Evolutionary conservation across 2,329 filamentous ascomycete species (phyloP), one percentile per base, ranked within the genome.

Genomic region (Nectriaceae sp.): DNA sequence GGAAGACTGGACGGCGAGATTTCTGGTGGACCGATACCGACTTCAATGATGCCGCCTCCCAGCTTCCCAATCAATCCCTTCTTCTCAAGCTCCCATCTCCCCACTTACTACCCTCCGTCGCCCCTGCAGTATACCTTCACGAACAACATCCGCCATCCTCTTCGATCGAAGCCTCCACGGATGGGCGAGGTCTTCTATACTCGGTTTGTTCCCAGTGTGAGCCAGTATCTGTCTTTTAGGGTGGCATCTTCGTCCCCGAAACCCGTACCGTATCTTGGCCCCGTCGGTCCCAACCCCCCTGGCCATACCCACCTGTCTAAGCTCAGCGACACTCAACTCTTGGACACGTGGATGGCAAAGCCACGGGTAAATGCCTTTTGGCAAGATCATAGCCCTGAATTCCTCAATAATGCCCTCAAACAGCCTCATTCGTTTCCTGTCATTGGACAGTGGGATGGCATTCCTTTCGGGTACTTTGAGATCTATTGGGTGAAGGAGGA

Each of bases 401-500:
- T 96, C 52, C 75, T 99, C 3, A 73, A 78, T 18, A 75, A 73
- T 3, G 84, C 80, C 0, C 72, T 97, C 11, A 77, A 77, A 11
- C 84, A 79, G 18, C 77, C 78, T 16, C 88, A 97, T 69, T 90
- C 86, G 8, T 96, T 97, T 68, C 94, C 94, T 0, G 90, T 87
- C 1, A 93, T 97, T 52, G 94, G 89, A 1, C 86, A 91, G 65
- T 99, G 93, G 89, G 90, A 97, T 60, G 92, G 90, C 11, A 87
- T 93, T 51, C 93, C 93, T 0, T 99, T 97, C 71, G 94, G 91
- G 0, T 99, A 95, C 67, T 97, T 99, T 65, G 94, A 99, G 73
- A 80, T 99, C 26, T 99, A 99, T 72, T 99, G 94, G 93, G 90
- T 94, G 3, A 96, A 96, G 63, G 94, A 99, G 66, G 94, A 97